A percentile compares a stretch with the other conserved stretches of the same genome.
These are phyloP conservation scores for Heliamphora pulchella DNA, from an alignment of 179 eudicot genomes.

Conservation along the genomic window DNA sequence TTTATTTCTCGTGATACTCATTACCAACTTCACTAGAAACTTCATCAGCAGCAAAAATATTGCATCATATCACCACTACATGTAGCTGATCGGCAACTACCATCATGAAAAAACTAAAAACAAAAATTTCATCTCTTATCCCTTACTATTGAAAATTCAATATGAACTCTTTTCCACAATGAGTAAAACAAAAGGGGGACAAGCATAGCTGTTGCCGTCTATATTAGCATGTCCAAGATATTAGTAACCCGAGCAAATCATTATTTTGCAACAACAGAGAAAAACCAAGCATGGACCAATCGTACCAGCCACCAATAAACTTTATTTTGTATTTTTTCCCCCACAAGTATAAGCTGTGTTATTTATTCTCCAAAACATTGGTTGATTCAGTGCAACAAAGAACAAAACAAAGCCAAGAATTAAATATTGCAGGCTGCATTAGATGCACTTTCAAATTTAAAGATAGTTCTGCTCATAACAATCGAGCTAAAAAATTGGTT, in stretches of 20 bases:
- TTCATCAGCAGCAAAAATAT: neutral
- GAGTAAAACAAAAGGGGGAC: neutral
- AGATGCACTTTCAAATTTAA: too few relatives aligned
- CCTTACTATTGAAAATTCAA: neutral
- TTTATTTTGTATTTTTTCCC: neutral
- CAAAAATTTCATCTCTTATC: too few relatives aligned
- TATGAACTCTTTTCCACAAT: neutral
- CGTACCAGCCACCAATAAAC: neutral
- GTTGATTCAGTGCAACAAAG: neutral
- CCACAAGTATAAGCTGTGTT: neutral
- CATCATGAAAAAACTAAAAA: neutral
- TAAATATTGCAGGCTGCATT: too few relatives aligned
- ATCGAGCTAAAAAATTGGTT: neutral
- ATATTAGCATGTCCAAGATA: neutral
- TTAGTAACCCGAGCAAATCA: neutral
- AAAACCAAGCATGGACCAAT: neutral
- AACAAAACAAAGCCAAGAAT: too few relatives aligned
- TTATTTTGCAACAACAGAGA: neutral
- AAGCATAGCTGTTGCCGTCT: neutral
- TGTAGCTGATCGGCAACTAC: neutral
- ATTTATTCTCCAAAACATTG: neutral
- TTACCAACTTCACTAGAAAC: neutral
- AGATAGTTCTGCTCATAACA: neutral
- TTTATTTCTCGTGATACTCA: neutral
- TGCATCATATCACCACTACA: neutral